phyloP scores from a whole-genome alignment of 495 filamentous ascomycete species.

The Penicillium maclennaniae region DNA sequence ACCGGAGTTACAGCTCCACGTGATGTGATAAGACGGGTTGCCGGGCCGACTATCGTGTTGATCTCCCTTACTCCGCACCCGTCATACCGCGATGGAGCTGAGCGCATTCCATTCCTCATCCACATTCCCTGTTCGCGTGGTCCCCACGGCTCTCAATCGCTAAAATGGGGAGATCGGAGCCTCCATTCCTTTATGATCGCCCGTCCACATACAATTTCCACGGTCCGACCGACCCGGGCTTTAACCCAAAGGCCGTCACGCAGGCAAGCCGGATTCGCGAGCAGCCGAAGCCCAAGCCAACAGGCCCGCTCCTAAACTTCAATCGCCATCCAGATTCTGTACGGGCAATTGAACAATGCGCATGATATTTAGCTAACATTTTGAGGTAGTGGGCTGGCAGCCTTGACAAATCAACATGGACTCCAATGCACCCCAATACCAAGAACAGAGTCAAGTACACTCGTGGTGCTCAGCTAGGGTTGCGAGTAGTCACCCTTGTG shows the following conservation, averaged over 20 bases:
- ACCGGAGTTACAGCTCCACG: conserved; percentile 17
- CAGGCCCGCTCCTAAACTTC: conserved; percentile 72
- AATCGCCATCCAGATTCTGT: conserved; percentile 78
- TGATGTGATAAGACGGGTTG: conserved; percentile 34
- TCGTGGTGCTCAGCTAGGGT: conserved; percentile 59
- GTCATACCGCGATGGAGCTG: conserved; percentile 13
- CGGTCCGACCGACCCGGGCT: conserved; percentile 53
- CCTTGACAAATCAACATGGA: conserved; percentile 49
- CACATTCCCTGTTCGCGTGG: conserved; percentile 30
- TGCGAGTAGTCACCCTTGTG: conserved; percentile 62
- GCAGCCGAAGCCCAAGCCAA: conserved; percentile 54
- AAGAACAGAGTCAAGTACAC: conserved; percentile 65
- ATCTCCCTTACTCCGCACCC: conserved; percentile 11
- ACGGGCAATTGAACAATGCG: conserved; percentile 24
- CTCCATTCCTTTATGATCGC: conserved; percentile 74
- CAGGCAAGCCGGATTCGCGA: conserved; percentile 62
- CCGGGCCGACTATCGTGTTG: conserved; percentile 36
- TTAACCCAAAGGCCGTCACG: conserved; percentile 81
- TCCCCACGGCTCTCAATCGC: conserved; percentile 28
- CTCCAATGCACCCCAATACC: conserved; percentile 65
- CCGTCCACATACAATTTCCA: conserved; percentile 46
- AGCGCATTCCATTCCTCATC: conserved; percentile 25
- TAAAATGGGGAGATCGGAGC: conserved; percentile 55
- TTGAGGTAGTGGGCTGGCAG: conserved; percentile 30
- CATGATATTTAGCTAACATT: conserved; percentile 10